These are phyloP conservation scores for Aspergillus pseudonomiae DNA, from an alignment of 2,329 filamentous ascomycete genomes.

Conservation along the genomic window DNA sequence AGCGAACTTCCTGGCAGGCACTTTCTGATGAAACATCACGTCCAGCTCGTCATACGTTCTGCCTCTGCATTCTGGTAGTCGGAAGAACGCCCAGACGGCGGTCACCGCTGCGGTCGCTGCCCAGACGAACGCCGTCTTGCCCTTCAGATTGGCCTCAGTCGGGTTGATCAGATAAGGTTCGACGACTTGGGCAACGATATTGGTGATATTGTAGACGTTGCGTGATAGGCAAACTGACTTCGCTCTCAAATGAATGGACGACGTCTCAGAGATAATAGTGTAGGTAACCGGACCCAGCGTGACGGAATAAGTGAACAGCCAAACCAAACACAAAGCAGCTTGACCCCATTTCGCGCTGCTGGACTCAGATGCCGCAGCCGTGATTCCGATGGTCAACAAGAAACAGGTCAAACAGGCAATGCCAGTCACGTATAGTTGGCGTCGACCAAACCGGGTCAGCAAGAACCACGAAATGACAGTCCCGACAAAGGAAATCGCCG, in stretches of 20 bases:
- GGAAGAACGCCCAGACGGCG: conserved; percentile 41
- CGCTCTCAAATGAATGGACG: conserved; percentile 55
- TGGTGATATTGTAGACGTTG: conserved; percentile 52
- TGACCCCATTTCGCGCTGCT: conserved; percentile 40
- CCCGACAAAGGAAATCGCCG: conserved; percentile 58
- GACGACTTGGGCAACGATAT: conserved; percentile 48
- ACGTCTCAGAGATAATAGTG: conserved; percentile 55
- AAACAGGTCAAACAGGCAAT: conserved; percentile 31
- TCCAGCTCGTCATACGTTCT: conserved; percentile 47
- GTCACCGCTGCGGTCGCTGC: conserved; percentile 30
- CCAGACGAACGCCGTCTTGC: conserved; percentile 48
- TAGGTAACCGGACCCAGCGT: conserved; percentile 59
- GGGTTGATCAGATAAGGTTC: conserved; percentile 40
- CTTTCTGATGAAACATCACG: conserved; percentile 43
- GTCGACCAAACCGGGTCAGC: conserved; percentile 42
- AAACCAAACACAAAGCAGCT: conserved; percentile 50
- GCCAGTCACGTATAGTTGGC: conserved; percentile 42
- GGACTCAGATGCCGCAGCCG: conserved; percentile 27
- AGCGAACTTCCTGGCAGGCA: conserved; percentile 39
- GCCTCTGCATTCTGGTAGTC: conserved; percentile 42
- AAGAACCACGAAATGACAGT: conserved; percentile 55
- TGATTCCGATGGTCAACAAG: conserved; percentile 33
- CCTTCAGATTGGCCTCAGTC: conserved; percentile 40
- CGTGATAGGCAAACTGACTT: conserved; percentile 59
- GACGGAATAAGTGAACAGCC: conserved; percentile 57